These are phyloP conservation scores for Ziziphus jujuba DNA, from an alignment of 306 rosid genomes.

Conservation along the genomic window DNA sequence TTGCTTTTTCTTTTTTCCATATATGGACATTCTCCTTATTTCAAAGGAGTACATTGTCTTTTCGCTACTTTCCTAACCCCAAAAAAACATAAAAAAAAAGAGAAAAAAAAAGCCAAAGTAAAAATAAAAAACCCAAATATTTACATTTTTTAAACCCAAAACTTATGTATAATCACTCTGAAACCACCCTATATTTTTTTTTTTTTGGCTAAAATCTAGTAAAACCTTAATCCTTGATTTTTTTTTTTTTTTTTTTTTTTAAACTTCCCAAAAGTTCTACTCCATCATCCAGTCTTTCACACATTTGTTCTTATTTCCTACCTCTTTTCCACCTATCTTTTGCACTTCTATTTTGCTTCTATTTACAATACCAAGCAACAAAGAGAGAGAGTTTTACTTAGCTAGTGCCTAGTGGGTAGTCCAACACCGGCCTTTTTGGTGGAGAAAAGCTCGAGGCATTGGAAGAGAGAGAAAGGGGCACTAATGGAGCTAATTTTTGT, in stretches of 20 bases:
- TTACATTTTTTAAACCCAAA: constrained; percentile 59
- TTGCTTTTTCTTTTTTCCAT: constrained; percentile 36
- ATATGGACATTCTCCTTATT: constrained; percentile 44
- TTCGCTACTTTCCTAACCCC: constrained; percentile 23
- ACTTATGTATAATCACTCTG: constrained; percentile 63
- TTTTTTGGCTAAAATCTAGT: constrained; percentile 7
- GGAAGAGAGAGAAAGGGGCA: constrained; percentile 32
- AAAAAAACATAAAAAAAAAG: background rate
- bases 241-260: constrained; percentile 7
- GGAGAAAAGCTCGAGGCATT: constrained; percentile 43
- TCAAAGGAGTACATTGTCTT: constrained; percentile 46
- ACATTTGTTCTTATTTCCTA: constrained; percentile 39
- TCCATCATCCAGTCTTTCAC: constrained; percentile 35
- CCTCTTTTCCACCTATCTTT: constrained; percentile 23
- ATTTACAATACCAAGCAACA: constrained; percentile 52
- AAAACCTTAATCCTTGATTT: too few relatives aligned
- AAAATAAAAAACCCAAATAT: constrained; percentile 40
- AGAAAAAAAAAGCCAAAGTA: too few relatives aligned
- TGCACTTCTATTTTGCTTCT: constrained; percentile 48
- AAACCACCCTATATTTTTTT: constrained; percentile 12
- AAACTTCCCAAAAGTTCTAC: constrained; percentile 6
- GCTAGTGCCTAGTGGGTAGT: constrained; percentile 1
- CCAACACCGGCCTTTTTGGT: constrained; percentile 50
- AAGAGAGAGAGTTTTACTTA: background rate
- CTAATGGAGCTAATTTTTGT: constrained; percentile 23